Evolutionary conservation across 768 basidiomycete species (phyloP).

Genomic region (Calocera viscosa): DNA sequence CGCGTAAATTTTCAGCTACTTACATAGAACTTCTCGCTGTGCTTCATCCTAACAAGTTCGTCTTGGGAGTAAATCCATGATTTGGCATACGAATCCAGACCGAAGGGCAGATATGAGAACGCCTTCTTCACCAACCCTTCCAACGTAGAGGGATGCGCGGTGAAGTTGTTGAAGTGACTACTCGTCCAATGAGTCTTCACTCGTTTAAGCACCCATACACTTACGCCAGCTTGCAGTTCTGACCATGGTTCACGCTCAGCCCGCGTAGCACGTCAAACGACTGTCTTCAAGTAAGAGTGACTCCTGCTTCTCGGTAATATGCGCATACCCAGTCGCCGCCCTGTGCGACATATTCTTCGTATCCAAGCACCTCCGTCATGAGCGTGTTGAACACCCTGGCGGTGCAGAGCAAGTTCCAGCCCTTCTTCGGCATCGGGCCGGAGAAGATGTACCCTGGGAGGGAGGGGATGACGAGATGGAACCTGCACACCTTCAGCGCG

Average conservation of each 20-base stretch:
- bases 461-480: slow-evolving; percentile 28
- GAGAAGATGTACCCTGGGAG: slow-evolving; percentile 29
- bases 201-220: neutral
- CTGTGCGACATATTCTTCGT: slow-evolving; percentile 15
- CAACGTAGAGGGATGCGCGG: neutral
- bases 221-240: neutral
- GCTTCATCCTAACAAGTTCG: too few species aligned
- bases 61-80: too few species aligned
- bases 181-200: neutral
- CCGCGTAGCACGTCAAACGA: neutral
- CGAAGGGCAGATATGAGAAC: neutral
- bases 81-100: too few species aligned
- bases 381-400: slow-evolving; percentile 15
- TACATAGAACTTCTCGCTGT: too few species aligned
- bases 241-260: neutral
- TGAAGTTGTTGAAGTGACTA: neutral
- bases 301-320: neutral
- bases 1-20: too few species aligned
- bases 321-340: slow-evolving; percentile 17
- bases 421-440: slow-evolving; percentile 21
- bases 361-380: slow-evolving; percentile 15
- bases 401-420: slow-evolving; percentile 14
- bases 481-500: slow-evolving; percentile 14
- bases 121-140: neutral
- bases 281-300: neutral